A percentile compares a stretch with the other conserved stretches of the same genome.
Conservation (phyloP, 2,329 filamentous ascomycete species). For the Aspergillus glaucus region DNA sequence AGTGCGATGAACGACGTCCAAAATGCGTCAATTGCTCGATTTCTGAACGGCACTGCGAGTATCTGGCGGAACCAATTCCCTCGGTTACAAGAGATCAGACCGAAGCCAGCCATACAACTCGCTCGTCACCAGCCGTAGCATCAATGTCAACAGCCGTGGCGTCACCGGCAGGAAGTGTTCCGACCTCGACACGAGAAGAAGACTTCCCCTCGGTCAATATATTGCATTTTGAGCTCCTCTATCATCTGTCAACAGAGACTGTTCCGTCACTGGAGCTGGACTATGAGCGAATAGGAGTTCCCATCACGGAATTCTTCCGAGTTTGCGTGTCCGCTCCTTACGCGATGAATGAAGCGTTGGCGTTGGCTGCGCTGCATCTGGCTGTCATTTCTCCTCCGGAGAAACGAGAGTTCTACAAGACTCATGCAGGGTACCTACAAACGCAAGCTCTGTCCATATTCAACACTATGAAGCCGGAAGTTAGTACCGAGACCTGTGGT, state of each 20-base stretch:
- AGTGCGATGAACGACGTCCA: constrained; percentile 31
- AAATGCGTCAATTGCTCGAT: constrained; percentile 27
- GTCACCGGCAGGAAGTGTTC: constrained; percentile 4
- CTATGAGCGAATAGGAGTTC: neutral
- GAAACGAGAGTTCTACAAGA: constrained; percentile 25
- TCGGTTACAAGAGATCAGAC: neutral
- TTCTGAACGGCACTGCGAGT: constrained; percentile 16
- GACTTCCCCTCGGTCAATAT: constrained; percentile 16
- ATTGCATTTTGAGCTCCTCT: constrained; percentile 24
- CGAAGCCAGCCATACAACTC: neutral
- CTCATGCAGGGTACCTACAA: constrained; percentile 33
- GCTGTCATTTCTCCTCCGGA: constrained; percentile 27
- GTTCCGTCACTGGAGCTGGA: neutral
- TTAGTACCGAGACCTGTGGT: constrained; percentile 12
- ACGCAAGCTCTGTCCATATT: constrained; percentile 16
- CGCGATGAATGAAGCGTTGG: constrained; percentile 45
- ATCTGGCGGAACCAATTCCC: neutral
- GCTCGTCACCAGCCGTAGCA: neutral
- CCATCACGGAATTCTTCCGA: constrained; percentile 3
- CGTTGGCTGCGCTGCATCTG: constrained; percentile 41
- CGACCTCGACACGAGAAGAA: neutral
- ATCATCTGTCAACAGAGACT: constrained; percentile 14
- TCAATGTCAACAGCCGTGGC: neutral
- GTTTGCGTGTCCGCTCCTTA: constrained; percentile 29
- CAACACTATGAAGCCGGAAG: constrained; percentile 4